Evolutionary conservation across 2,329 filamentous ascomycete species (phyloP).

Genomic region (Calonectria leucothoes): DNA sequence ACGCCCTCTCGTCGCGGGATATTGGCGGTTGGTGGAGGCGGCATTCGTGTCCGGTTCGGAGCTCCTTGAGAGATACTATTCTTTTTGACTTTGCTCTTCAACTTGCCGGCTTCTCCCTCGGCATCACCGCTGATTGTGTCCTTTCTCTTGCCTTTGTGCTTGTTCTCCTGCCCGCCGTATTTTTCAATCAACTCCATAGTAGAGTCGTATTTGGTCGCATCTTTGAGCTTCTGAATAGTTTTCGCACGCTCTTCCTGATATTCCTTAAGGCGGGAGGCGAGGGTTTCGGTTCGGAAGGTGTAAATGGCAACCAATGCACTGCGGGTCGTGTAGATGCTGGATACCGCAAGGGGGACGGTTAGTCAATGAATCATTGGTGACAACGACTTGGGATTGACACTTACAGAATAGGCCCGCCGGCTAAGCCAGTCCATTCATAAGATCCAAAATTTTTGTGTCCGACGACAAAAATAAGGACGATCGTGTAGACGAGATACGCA

Average conservation of each 20-base stretch:
- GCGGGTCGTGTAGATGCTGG: constrained; percentile 83
- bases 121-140: constrained; percentile 28
- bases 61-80: constrained; percentile 25
- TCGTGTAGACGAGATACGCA: constrained; percentile 86
- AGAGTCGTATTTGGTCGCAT: constrained; percentile 94
- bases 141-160: constrained; percentile 49
- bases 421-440: constrained; percentile 81
- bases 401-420: constrained; percentile 82
- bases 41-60: constrained; percentile 58
- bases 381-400: constrained; percentile 39
- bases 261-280: constrained; percentile 76
- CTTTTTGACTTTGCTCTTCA: constrained; percentile 27
- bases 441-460: constrained; percentile 83
- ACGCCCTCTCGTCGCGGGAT: constrained; percentile 58
- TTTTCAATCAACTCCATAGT: constrained; percentile 94
- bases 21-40: constrained; percentile 73
- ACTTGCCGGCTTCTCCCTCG: constrained; percentile 25
- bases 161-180: constrained; percentile 78
- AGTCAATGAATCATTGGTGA: constrained; percentile 17
- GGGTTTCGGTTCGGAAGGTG: constrained; percentile 80
- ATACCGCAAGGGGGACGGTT: constrained; percentile 15
- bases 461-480: constrained; percentile 86
- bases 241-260: constrained; percentile 83
- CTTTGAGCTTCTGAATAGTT: constrained; percentile 94
- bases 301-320: constrained; percentile 77